phyloP scores from a whole-genome alignment of 2,329 filamentous ascomycete genomes.

The Teratosphaeria gauchensis region DNA sequence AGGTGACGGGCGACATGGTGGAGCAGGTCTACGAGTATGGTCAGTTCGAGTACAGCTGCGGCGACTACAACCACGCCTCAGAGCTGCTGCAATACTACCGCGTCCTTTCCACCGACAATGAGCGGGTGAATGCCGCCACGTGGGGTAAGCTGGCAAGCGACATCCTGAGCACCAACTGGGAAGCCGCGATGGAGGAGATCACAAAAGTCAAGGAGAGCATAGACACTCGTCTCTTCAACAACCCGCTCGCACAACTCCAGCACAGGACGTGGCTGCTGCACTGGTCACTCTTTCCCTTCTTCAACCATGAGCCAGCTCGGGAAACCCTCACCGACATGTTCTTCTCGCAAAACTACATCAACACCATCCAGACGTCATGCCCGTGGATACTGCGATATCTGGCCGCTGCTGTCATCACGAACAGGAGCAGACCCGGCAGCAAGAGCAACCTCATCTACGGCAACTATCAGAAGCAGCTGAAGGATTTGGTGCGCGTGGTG shows the following conservation, averaged over 20 bases:
- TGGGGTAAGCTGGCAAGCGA: conserved; percentile 98
- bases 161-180: conserved; percentile 93
- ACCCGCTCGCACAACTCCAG: conserved; percentile 87
- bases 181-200: conserved; percentile 81
- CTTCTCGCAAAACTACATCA: conserved; percentile 96
- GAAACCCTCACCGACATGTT: conserved; percentile 90
- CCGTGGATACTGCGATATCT: conserved; percentile 95
- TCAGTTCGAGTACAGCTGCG: conserved; percentile 96
- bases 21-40: conserved; percentile 92
- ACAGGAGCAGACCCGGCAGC: conserved; percentile 64
- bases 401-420: conserved; percentile 87
- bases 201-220: conserved; percentile 85
- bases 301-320: conserved; percentile 89
- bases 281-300: conserved; percentile 98
- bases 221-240: conserved; percentile 91
- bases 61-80: conserved; percentile 80
- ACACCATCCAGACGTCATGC: conserved; percentile 96
- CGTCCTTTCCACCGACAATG: conserved; percentile 94
- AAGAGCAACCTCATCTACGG: conserved; percentile 91
- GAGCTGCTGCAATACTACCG: conserved; percentile 97
- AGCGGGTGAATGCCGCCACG: conserved; percentile 89
- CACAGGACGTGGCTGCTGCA: conserved; percentile 96
- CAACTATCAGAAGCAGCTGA: conserved; percentile 96
- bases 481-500: conserved; percentile 91
- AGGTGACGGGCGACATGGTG: conserved; percentile 90